These are phyloP conservation scores for Candida anutae DNA, from an alignment of 1,139 yeast species.

Conservation along the genomic window DNA sequence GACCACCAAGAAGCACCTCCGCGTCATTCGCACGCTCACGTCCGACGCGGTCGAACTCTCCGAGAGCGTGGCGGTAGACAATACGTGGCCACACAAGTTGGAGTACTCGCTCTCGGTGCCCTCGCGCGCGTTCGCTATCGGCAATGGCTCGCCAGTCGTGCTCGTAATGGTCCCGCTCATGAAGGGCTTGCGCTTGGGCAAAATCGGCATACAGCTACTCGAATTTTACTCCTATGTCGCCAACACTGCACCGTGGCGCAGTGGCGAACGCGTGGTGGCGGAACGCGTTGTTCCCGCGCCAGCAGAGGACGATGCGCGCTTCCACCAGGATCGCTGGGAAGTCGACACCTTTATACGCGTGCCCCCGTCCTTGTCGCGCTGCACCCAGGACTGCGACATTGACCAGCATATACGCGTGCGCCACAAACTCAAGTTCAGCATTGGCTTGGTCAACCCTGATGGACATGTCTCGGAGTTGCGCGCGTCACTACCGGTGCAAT, in stretches of 20 bases:
- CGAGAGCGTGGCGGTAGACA: conserved; percentile 90
- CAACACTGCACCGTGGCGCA: conserved; percentile 43
- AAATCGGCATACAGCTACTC: conserved; percentile 54
- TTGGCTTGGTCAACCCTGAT: conserved; percentile 61
- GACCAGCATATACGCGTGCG: conserved; percentile 53
- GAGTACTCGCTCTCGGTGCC: conserved; percentile 88
- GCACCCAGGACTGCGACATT: conserved; percentile 82
- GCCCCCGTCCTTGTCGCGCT: conserved; percentile 65
- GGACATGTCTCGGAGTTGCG: conserved; percentile 73
- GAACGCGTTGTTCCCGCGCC: conserved; percentile 29
- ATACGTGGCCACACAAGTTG: conserved; percentile 92
- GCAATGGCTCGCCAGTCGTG: conserved; percentile 66
- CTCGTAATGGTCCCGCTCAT: conserved; percentile 70
- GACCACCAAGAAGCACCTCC: conserved; percentile 60
- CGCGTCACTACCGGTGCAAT: conserved; percentile 61
- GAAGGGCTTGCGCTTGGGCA: conserved; percentile 75
- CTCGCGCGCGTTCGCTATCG: conserved; percentile 83
- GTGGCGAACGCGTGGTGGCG: conserved; percentile 52
- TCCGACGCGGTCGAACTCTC: conserved; percentile 83
- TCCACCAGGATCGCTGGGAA: conserved; percentile 71
- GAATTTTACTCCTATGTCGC: conserved; percentile 66
- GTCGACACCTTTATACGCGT: conserved; percentile 49
- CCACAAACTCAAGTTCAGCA: conserved; percentile 62
- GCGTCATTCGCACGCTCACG: conserved; percentile 83
- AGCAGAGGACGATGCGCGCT: conserved; percentile 29